phyloP scores from a whole-genome alignment of 2,329 filamentous ascomycete genomes.

The Aspergillus intermedius region DNA sequence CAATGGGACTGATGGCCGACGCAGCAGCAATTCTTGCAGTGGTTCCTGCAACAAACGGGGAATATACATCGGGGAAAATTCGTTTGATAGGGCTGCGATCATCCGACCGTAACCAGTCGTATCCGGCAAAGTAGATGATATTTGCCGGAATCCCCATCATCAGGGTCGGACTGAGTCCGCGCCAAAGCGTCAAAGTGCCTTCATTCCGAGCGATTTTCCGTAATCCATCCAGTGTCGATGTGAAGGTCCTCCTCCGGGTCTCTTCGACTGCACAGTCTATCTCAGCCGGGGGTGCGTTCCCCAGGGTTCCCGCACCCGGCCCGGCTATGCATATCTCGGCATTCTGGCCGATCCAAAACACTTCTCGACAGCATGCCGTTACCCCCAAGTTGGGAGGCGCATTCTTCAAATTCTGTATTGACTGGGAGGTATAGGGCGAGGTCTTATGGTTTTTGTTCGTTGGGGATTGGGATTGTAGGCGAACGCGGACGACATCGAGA shows the following conservation, averaged over 20 bases:
- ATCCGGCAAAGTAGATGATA: constrained; percentile 97
- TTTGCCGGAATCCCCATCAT: constrained; percentile 92
- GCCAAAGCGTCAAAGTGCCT: constrained; percentile 78
- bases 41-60: constrained; percentile 73
- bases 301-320: constrained; percentile 29
- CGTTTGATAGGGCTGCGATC: constrained; percentile 63
- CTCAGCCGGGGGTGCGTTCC: constrained; percentile 38
- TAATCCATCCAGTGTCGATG: constrained; percentile 83
- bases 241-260: constrained; percentile 73
- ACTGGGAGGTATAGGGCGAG: constrained; percentile 51
- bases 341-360: constrained; percentile 90
- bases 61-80: constrained; percentile 60
- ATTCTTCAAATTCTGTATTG: constrained; percentile 51
- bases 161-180: constrained; percentile 86
- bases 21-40: constrained; percentile 74
- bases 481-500: constrained; percentile 91
- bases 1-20: constrained; percentile 77
- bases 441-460: constrained; percentile 48
- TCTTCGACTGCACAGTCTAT: constrained; percentile 82
- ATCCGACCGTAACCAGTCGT: constrained; percentile 84
- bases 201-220: constrained; percentile 94
- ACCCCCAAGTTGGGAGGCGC: constrained; percentile 82
- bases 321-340: constrained; percentile 74
- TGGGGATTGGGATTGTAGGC: constrained; percentile 75
- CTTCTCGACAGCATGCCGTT: constrained; percentile 90